Percentiles rank a stretch among this genome's conserved stretches.
phyloP scores from a whole-genome alignment of 805 yeast genomes.

The Barnettozyma botsteinii region DNA sequence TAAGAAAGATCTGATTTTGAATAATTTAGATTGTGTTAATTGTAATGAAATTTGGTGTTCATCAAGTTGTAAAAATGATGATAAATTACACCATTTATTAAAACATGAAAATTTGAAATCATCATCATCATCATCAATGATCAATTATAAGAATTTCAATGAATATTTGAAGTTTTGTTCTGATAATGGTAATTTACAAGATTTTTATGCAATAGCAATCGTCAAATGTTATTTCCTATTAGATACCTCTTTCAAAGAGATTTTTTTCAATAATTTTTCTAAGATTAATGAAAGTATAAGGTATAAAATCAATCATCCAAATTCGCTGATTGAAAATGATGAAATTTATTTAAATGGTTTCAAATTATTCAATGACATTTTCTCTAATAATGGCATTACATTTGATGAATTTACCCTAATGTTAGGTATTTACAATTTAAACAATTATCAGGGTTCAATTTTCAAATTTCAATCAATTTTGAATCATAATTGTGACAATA shows the following conservation, averaged over 20 bases:
- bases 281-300: slow-evolving; percentile 62
- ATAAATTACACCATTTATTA: slow-evolving; percentile 46
- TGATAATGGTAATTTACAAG: slow-evolving; percentile 49
- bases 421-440: slow-evolving; percentile 70
- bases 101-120: slow-evolving; percentile 46
- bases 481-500: slow-evolving; percentile 75
- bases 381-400: slow-evolving; percentile 32
- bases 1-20: slow-evolving; percentile 18
- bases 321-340: slow-evolving; percentile 1
- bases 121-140: slow-evolving; percentile 27
- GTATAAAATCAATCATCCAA: slow-evolving; percentile 33
- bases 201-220: slow-evolving; percentile 58
- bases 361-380: slow-evolving; percentile 42
- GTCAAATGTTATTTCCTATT: slow-evolving; percentile 38
- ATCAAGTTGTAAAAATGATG: slow-evolving; percentile 48
- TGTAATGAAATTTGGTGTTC: slow-evolving; percentile 73
- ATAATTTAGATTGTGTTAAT: slow-evolving; percentile 57
- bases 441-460: slow-evolving; percentile 60
- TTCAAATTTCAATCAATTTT: slow-evolving; percentile 62
- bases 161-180: slow-evolving; percentile 55
- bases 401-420: slow-evolving; percentile 53
- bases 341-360: slow-evolving; percentile 35
- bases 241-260: background rate
- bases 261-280: slow-evolving; percentile 52
- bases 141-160: slow-evolving; percentile 6